phyloP scores from a whole-genome alignment of 805 yeast species.

The Clavispora santaluciae region DNA sequence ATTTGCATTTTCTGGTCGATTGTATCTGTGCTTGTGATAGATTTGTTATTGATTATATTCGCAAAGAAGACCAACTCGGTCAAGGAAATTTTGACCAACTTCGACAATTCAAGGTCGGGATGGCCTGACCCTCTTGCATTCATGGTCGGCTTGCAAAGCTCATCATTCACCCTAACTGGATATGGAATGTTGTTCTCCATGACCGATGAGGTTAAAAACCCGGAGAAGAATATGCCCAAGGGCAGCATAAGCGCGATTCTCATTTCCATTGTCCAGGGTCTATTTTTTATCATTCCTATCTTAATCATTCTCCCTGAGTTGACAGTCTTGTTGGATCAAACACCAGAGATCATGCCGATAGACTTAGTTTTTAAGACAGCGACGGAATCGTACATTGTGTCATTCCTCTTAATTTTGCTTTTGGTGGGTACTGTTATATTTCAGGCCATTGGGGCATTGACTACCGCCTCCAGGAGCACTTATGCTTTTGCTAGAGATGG shows the following conservation, averaged over 20 bases:
- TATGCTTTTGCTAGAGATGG: constrained; percentile 81
- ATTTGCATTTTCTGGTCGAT: constrained; percentile 74
- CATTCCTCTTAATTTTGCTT: constrained; percentile 62
- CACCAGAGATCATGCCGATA: constrained; percentile 69
- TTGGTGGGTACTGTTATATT: constrained; percentile 67
- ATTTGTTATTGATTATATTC: constrained; percentile 54
- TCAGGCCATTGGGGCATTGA: constrained; percentile 74
- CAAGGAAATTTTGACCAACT: constrained; percentile 55
- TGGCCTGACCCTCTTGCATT: constrained; percentile 72
- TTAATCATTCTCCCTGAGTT: constrained; percentile 69
- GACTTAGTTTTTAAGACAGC: constrained; percentile 69
- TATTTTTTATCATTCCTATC: constrained; percentile 68
- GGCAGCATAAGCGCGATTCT: constrained; percentile 65
- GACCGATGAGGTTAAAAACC: constrained; percentile 75
- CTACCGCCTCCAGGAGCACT: constrained; percentile 79
- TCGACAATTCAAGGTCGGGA: constrained; percentile 70
- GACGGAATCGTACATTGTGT: constrained; percentile 62
- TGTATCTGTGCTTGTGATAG: constrained; percentile 65
- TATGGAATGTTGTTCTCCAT: constrained; percentile 78
- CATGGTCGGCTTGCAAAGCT: constrained; percentile 71
- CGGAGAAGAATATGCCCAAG: constrained; percentile 69
- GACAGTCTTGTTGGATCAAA: constrained; percentile 47
- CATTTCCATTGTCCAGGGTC: constrained; percentile 63
- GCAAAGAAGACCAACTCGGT: constrained; percentile 56
- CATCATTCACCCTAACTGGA: constrained; percentile 76